Evolutionary conservation across 768 basidiomycete genomes (phyloP).

Genomic region (Kwoniella sp.): DNA sequence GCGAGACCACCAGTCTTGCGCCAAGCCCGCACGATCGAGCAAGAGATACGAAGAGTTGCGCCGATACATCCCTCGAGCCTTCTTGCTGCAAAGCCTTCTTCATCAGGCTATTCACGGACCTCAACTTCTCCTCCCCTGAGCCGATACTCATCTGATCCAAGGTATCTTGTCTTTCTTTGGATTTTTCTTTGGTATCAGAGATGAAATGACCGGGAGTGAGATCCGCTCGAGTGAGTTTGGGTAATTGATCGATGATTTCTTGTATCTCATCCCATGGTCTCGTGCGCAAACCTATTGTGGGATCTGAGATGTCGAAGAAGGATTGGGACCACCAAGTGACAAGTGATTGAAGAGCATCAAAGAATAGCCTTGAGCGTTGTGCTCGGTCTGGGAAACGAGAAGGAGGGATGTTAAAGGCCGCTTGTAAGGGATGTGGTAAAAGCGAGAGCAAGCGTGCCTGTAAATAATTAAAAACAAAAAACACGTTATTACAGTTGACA

Average conservation of each 20-base stretch:
- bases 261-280: constrained; percentile 74
- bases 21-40: constrained; percentile 85
- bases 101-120: constrained; percentile 83
- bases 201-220: constrained; percentile 26
- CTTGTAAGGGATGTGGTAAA: constrained; percentile 76
- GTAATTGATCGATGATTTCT: constrained; percentile 50
- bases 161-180: constrained; percentile 58
- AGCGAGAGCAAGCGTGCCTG: constrained; percentile 88
- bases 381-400: constrained; percentile 76
- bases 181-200: constrained; percentile 36
- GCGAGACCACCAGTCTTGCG: constrained; percentile 79
- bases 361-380: constrained; percentile 83
- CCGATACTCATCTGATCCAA: constrained; percentile 52
- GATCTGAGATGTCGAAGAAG: constrained; percentile 60
- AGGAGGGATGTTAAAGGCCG: constrained; percentile 75
- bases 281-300: constrained; percentile 61
- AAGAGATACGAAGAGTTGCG: constrained; percentile 86
- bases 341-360: constrained; percentile 72
- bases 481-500: no score
- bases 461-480: no score
- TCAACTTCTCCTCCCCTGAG: constrained; percentile 67
- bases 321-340: constrained; percentile 79
- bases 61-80: constrained; percentile 81
- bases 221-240: constrained; percentile 47
- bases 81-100: constrained; percentile 80